Percentiles rank a stretch among this genome's conserved stretches.
These are phyloP conservation scores for Phytopythium chamaehyphon DNA, from an alignment of 352 stramenopile species.

Conservation along the genomic window DNA sequence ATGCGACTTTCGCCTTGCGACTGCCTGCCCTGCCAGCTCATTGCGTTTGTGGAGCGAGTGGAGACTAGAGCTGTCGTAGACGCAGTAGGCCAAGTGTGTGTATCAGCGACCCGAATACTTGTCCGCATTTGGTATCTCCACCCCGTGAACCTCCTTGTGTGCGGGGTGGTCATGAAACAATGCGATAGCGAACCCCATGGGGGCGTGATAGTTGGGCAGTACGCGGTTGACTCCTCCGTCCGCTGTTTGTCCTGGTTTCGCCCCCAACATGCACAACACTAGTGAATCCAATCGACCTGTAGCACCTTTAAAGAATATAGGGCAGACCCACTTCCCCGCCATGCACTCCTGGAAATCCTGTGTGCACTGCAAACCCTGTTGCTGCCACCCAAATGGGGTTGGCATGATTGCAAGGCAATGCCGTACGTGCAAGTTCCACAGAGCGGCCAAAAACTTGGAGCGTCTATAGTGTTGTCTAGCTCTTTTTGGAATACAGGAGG, in stretches of 20 bases:
- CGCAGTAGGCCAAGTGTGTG: too few species aligned
- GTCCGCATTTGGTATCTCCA: slow-evolving; percentile 86
- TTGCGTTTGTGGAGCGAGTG: too few species aligned
- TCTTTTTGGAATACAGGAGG: not conserved
- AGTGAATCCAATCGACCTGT: not conserved
- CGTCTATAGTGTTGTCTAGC: not conserved
- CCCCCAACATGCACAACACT: slow-evolving; percentile 37
- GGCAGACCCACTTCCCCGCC: too few species aligned
- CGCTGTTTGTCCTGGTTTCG: slow-evolving; percentile 77
- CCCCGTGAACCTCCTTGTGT: slow-evolving; percentile 69
- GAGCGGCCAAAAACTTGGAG: not conserved
- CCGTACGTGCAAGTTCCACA: too few species aligned
- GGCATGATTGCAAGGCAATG: too few species aligned
- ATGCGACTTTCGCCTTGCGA: too few species aligned
- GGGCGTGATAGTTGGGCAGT: slow-evolving; percentile 78
- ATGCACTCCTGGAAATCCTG: too few species aligned
- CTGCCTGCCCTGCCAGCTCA: too few species aligned
- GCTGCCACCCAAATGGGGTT: too few species aligned
- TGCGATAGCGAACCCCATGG: slow-evolving; percentile 57
- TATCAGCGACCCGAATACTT: not conserved
- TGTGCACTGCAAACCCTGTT: too few species aligned
- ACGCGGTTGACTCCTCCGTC: slow-evolving; percentile 55
- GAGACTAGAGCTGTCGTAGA: too few species aligned
- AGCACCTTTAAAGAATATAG: not conserved
- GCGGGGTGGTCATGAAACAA: slow-evolving; percentile 80